Percentiles rank a stretch among this genome's conserved stretches.
These are phyloP conservation scores for Suhomyces atakaporum DNA, from an alignment of 1,139 yeast genomes.

Conservation along the genomic window DNA sequence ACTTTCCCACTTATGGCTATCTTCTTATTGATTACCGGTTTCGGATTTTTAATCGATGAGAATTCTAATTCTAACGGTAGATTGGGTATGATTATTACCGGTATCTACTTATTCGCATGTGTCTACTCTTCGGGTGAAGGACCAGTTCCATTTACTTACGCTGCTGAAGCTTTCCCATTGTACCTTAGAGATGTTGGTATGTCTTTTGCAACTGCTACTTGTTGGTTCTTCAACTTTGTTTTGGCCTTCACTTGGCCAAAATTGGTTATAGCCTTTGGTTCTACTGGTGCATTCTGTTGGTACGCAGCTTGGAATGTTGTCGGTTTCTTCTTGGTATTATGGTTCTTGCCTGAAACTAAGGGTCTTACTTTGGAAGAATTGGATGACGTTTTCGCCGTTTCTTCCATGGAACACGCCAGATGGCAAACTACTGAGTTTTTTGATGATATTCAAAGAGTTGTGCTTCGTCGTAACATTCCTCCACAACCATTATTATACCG, in stretches of 20 bases:
- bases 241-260: slow-evolving; percentile 86
- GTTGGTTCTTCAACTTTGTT: slow-evolving; percentile 84
- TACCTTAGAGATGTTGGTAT: slow-evolving; percentile 85
- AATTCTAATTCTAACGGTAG: slow-evolving; percentile 49
- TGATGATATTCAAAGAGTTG: slow-evolving; percentile 45
- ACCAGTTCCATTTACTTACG: slow-evolving; percentile 87
- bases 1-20: slow-evolving; percentile 77
- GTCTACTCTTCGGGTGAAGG: slow-evolving; percentile 88
- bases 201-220: slow-evolving; percentile 80
- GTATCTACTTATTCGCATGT: slow-evolving; percentile 71
- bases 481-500: slow-evolving; percentile 57
- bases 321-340: slow-evolving; percentile 68
- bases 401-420: slow-evolving; percentile 53
- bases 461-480: slow-evolving; percentile 44
- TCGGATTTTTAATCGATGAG: slow-evolving; percentile 67
- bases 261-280: slow-evolving; percentile 60
- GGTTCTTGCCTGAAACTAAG: slow-evolving; percentile 72
- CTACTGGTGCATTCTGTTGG: slow-evolving; percentile 87
- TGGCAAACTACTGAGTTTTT: slow-evolving; percentile 52
- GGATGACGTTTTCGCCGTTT: slow-evolving; percentile 68
- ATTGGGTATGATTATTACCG: slow-evolving; percentile 65
- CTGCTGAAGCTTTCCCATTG: slow-evolving; percentile 85
- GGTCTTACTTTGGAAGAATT: slow-evolving; percentile 70
- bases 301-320: slow-evolving; percentile 86
- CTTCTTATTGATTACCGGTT: slow-evolving; percentile 71